Percentiles rank a stretch among this genome's conserved stretches.
Conservation (phyloP, 2,329 filamentous ascomycete species). For the Fusarium haematococcum region DNA sequence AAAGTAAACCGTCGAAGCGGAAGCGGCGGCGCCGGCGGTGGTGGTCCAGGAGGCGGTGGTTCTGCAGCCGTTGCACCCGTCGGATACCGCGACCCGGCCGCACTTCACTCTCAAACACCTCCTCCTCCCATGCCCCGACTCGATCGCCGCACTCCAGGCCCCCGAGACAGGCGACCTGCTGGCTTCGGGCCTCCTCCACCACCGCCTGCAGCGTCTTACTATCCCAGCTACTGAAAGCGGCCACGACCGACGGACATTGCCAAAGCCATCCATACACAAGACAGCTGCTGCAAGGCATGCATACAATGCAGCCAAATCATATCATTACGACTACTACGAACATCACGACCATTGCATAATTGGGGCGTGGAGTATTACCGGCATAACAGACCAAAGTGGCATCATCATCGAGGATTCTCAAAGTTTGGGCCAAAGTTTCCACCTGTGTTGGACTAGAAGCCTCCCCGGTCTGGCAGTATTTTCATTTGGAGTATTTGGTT, state of each 20-base stretch:
- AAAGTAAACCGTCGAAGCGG: conserved; percentile 58
- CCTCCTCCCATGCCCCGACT: conserved; percentile 43
- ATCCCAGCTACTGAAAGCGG: conserved; percentile 31
- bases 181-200: conserved; percentile 39
- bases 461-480: conserved; percentile 26
- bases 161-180: conserved; percentile 39
- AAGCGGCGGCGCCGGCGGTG: conserved; percentile 51
- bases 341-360: conserved; percentile 46
- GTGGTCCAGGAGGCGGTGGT: conserved; percentile 37
- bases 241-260: conserved; percentile 12
- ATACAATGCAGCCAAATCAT: conserved; percentile 17
- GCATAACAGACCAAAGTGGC: conserved; percentile 39
- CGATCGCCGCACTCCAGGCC: conserved; percentile 43
- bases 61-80: conserved; percentile 41
- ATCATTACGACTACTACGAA: conserved; percentile 46
- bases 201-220: conserved; percentile 35
- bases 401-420: conserved; percentile 38
- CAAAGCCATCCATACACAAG: conserved; percentile 24
- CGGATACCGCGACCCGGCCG: conserved; percentile 41
- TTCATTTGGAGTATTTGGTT: conserved; percentile 43
- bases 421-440: conserved; percentile 40
- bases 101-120: conserved; percentile 42
- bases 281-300: conserved; percentile 24
- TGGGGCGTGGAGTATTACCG: conserved; percentile 43
- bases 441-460: conserved; percentile 38